Evolutionary conservation across 2,329 filamentous ascomycete species (phyloP).

Genomic region (Fusarium setosum): DNA sequence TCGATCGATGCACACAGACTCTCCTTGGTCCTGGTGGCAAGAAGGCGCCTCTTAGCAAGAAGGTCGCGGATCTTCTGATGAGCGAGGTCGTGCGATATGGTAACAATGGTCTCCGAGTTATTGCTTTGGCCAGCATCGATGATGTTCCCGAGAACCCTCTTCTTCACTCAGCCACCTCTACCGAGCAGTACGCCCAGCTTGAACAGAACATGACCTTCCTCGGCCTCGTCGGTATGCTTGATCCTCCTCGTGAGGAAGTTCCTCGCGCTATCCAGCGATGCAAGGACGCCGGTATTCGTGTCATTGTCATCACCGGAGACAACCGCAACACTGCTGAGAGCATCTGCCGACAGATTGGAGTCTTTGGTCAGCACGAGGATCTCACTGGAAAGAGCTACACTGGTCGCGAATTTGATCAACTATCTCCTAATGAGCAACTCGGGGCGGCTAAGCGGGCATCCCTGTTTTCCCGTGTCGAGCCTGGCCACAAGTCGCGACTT

Average conservation of each 20-base stretch:
- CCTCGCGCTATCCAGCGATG: constrained; percentile 87
- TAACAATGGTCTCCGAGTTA: constrained; percentile 91
- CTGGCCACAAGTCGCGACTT: constrained; percentile 95
- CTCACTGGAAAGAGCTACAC: constrained; percentile 94
- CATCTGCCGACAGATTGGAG: constrained; percentile 96
- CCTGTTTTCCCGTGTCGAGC: constrained; percentile 96
- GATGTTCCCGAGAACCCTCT: constrained; percentile 78
- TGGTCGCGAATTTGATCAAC: constrained; percentile 90
- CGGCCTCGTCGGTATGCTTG: constrained; percentile 94
- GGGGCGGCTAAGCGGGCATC: constrained; percentile 87
- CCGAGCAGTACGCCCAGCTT: constrained; percentile 84
- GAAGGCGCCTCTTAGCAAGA: constrained; percentile 76
- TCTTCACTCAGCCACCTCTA: constrained; percentile 80
- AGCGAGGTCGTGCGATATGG: constrained; percentile 90
- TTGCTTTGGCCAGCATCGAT: constrained; percentile 88
- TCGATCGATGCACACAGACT: constrained; percentile 89
- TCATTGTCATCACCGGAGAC: constrained; percentile 98
- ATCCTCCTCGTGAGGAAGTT: constrained; percentile 94
- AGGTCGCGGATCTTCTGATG: constrained; percentile 76
- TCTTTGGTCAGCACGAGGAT: constrained; percentile 86
- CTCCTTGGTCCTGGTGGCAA: constrained; percentile 83
- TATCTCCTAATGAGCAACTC: constrained; percentile 82
- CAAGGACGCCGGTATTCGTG: constrained; percentile 91
- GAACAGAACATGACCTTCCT: constrained; percentile 96
- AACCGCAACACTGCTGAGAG: constrained; percentile 98